Evolutionary conservation across 2,329 filamentous ascomycete species (phyloP), one percentile per base, ranked within the genome.

Genomic region (Fusarium begoniae): DNA sequence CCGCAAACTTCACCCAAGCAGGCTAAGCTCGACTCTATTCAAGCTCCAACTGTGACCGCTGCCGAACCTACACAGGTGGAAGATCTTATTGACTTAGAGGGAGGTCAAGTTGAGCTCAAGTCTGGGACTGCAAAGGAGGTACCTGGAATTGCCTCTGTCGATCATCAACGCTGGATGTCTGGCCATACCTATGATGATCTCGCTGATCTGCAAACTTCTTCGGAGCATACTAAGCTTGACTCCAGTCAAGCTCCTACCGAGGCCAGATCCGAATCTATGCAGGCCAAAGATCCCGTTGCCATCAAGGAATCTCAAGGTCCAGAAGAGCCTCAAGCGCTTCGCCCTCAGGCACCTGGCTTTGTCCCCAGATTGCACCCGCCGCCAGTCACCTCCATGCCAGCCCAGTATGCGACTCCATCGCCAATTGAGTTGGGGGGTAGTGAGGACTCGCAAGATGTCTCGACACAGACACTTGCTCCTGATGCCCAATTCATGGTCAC

Each of bases 121-220:
- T 40, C 43, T 24, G 38, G 57, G 38, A 22, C 22, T 32, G 56
- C 56, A 20, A 44, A 41, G 26, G 41, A 30, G 30, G 38, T 40
- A 43, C 40, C 84, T 43, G 88, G 87, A 0, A 83, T 90, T 7
- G 86, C 84, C 0, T 82, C 84, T 2, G 90, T 90, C 70, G 75
- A 83, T 24, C 79, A 82, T 61, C 68, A 68, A 2, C 78, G 79
- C 7, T 88, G 87, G 83, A 82, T 78, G 64, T 69, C 74, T 8
- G 76, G 79, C 37, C 68, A 81, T 35, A 68, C 69, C 12, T 66
- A 72, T 26, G 48, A 53, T 35, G 50, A 53, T 47, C 35, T 45
- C 15, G 30, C 24, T 35, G 40, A 15, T 57, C 55, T 48, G 35
- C 55, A 48, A 22, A 26, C 40, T 26, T n/a, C n/a, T 22, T 30